Percentiles rank a stretch among this genome's conserved stretches.
phyloP scores from a whole-genome alignment of 345 rosid genomes.

The Rubroshorea leprosula region DNA sequence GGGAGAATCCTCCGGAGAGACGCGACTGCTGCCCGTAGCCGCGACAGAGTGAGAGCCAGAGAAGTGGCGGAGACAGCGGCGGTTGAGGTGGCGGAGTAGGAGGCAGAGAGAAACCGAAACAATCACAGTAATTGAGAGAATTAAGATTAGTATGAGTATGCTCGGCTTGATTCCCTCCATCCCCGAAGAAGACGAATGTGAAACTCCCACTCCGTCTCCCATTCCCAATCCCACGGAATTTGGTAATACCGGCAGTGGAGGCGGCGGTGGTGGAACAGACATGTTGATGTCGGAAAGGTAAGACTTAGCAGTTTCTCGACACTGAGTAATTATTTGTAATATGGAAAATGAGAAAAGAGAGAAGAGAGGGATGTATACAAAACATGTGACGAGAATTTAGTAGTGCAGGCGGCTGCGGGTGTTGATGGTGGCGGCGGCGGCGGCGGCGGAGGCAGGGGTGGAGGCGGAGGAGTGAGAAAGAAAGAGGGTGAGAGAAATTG shows the following conservation, averaged over 20 bases:
- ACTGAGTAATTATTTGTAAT: background rate
- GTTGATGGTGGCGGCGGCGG: too few species aligned
- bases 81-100: constrained; percentile 67
- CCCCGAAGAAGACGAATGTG: constrained; percentile 19
- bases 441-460: too few species aligned
- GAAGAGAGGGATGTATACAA: too few species aligned
- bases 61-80: constrained; percentile 39
- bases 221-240: constrained; percentile 15
- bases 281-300: too few species aligned
- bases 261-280: background rate
- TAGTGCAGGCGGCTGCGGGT: too few species aligned
- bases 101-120: constrained; percentile 60
- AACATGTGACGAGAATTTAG: too few species aligned
- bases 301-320: background rate
- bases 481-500: background rate
- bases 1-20: constrained; percentile 40
- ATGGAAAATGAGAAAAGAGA: too few species aligned
- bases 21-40: constrained; percentile 26
- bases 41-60: constrained; percentile 22
- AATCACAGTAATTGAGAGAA: constrained; percentile 47
- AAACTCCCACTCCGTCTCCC: background rate
- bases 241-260: constrained; percentile 19
- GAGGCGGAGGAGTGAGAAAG: background rate
- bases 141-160: constrained; percentile 45
- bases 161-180: constrained; percentile 53